A percentile compares a stretch with the other conserved stretches of the same genome.
These are phyloP conservation scores for Spergularia marina DNA, from an alignment of 148 eudicot genomes.

Conservation along the genomic window DNA sequence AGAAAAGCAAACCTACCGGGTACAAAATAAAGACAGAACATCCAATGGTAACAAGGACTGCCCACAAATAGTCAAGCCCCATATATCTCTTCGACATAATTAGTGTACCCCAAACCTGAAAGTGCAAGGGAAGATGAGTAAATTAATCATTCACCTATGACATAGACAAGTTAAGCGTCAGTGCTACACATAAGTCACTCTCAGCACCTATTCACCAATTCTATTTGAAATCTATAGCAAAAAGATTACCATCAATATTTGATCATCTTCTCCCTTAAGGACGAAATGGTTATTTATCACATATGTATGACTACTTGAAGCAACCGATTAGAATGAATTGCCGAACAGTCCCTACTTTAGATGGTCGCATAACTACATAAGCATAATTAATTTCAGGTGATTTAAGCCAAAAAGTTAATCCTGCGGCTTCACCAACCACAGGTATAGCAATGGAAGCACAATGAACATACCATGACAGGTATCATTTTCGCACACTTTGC, in stretches of 20 bases:
- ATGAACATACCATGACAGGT: conserved; percentile 83
- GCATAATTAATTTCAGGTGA: not conserved
- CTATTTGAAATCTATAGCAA: not conserved
- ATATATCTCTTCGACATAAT: conserved; percentile 94
- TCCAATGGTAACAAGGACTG: conserved; percentile 78
- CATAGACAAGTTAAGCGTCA: not conserved
- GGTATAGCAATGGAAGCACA: not conserved
- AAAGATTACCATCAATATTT: not conserved
- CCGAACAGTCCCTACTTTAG: not conserved
- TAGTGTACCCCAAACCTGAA: conserved; percentile 85
- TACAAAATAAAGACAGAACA: conserved; percentile 75
- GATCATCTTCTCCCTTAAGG: not conserved
- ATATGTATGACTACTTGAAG: not conserved
- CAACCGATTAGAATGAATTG: not conserved
- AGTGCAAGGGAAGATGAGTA: conserved; percentile 7
- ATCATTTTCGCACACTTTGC: conserved; percentile 99
- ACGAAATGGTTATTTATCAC: not conserved
- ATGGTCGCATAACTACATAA: not conserved
- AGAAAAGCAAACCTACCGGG: conserved; percentile 49
- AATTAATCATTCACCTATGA: conserved; percentile 5
- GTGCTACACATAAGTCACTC: not conserved
- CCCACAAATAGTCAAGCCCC: conserved; percentile 80
- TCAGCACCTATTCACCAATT: no score
- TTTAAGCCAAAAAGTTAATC: not conserved
- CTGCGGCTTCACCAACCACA: not conserved